phyloP scores from a whole-genome alignment of 306 rosid genomes.

The Fagus sylvatica region DNA sequence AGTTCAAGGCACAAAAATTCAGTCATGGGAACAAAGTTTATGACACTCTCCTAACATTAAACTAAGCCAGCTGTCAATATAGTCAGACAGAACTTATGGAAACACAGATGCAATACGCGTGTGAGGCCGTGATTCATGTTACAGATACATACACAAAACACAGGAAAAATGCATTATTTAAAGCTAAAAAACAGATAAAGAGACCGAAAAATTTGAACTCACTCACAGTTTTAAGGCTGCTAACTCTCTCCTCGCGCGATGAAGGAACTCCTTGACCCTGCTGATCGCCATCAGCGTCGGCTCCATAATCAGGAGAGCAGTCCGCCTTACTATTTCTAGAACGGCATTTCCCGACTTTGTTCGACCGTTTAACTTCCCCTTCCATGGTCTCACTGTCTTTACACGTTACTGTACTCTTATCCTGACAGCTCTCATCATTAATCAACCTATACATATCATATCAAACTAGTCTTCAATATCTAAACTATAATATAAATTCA shows the following conservation, averaged over 20 bases:
- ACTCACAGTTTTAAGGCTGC: conserved; percentile 97
- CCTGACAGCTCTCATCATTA: conserved; percentile 62
- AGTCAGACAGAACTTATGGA: neutral
- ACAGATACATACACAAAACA: neutral
- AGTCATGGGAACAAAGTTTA: too few relatives aligned
- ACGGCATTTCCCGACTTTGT: conserved; percentile 68
- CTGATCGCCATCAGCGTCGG: conserved; percentile 78
- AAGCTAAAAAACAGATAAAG: neutral
- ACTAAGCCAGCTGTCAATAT: neutral
- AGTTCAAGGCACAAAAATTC: neutral
- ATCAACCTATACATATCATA: conserved; percentile 38
- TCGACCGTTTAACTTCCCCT: conserved; percentile 62
- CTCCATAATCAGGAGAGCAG: conserved; percentile 65
- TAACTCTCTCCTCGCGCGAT: conserved; percentile 92
- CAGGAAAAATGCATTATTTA: neutral
- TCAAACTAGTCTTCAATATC: neutral
- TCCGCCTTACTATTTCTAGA: conserved; percentile 72
- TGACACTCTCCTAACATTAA: too few relatives aligned
- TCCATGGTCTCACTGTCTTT: conserved; percentile 57
- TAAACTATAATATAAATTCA: neutral
- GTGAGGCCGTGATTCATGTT: too few relatives aligned
- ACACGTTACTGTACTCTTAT: conserved; percentile 46
- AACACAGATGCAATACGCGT: neutral
- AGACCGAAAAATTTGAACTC: conserved; percentile 29
- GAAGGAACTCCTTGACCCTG: conserved; percentile 78